Conservation (phyloP, 2,329 filamentous ascomycete genomes). For the Akanthomyces lecanii region DNA sequence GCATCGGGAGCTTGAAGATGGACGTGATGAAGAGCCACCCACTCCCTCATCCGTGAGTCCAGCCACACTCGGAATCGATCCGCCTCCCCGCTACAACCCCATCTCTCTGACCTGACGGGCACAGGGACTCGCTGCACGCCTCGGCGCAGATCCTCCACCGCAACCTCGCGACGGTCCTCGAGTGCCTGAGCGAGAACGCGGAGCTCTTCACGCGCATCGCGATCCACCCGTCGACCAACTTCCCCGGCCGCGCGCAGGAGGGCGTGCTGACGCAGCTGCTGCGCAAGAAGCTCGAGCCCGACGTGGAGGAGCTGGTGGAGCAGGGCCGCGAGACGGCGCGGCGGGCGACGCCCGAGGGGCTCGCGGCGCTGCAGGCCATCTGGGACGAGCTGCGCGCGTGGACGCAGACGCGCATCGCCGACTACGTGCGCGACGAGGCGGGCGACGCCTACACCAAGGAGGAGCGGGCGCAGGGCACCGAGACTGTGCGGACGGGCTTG, state of each 20-base stretch:
- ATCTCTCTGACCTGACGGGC: neutral
- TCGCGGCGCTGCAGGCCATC: conserved; percentile 46
- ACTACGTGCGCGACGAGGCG: conserved; percentile 41
- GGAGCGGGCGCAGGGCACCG: conserved; percentile 61
- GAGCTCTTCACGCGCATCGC: conserved; percentile 66
- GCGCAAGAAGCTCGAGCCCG: conserved; percentile 78
- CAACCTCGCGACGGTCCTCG: conserved; percentile 64
- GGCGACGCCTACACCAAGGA: conserved; percentile 66
- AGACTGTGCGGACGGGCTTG: conserved; percentile 70
- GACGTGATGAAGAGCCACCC: conserved; percentile 60
- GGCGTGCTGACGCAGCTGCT: conserved; percentile 64
- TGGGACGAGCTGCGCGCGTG: conserved; percentile 47
- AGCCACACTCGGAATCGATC: too few species aligned
- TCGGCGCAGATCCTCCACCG: conserved; percentile 66
- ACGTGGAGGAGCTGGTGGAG: conserved; percentile 69
- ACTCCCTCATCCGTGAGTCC: conserved; percentile 61
- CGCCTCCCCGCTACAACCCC: neutral
- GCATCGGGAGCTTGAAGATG: conserved; percentile 59
- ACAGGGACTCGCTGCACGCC: conserved; percentile 67
- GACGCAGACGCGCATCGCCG: conserved; percentile 37
- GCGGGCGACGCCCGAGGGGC: conserved; percentile 40
- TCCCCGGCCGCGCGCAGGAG: conserved; percentile 65
- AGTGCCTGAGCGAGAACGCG: conserved; percentile 60
- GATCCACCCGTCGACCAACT: conserved; percentile 72
- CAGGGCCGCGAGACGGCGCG: conserved; percentile 51